A percentile compares a stretch with the other conserved stretches of the same genome.
Evolutionary conservation across 176 grass and related monocot genomes (phyloP).

Genomic region (Chloris gayana): DNA sequence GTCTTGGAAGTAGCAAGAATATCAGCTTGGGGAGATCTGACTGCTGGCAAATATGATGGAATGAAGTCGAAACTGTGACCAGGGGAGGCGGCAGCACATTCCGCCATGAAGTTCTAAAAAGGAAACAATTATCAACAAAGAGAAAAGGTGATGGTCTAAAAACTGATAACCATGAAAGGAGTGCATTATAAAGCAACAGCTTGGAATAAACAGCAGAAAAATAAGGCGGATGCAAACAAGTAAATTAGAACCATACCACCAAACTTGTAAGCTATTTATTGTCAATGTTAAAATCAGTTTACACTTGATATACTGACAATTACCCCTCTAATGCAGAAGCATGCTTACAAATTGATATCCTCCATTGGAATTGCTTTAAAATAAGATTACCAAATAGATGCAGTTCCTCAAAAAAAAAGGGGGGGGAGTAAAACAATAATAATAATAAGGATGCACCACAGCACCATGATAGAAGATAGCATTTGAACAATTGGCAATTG

Average conservation of each 20-base stretch:
- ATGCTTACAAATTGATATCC: slow-evolving; percentile 13
- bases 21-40: slow-evolving; percentile 33
- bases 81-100: slow-evolving; percentile 48
- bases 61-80: slow-evolving; percentile 49
- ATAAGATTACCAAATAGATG: slow-evolving; percentile 2
- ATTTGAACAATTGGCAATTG: not conserved
- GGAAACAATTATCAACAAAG: slow-evolving; percentile 30
- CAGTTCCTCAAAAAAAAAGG: too few relatives aligned
- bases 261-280: not conserved
- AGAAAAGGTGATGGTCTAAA: slow-evolving; percentile 16
- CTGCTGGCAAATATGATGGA: slow-evolving; percentile 50
- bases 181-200: slow-evolving; percentile 7
- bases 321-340: not conserved
- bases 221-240: slow-evolving; percentile 1
- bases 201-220: not conserved
- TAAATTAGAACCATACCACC: not conserved
- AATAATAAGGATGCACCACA: slow-evolving; percentile 6
- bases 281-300: slow-evolving; percentile 10
- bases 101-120: slow-evolving; percentile 57
- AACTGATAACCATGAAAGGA: not conserved
- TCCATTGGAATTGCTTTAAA: not conserved
- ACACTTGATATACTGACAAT: not conserved
- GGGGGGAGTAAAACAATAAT: too few relatives aligned
- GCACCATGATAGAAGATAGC: not conserved
- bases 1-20: slow-evolving; percentile 13